Evolutionary conservation across 169 alveolate genomes (phyloP), one percentile per base, ranked within the genome.

Genomic region (Plasmodium sp.): DNA sequence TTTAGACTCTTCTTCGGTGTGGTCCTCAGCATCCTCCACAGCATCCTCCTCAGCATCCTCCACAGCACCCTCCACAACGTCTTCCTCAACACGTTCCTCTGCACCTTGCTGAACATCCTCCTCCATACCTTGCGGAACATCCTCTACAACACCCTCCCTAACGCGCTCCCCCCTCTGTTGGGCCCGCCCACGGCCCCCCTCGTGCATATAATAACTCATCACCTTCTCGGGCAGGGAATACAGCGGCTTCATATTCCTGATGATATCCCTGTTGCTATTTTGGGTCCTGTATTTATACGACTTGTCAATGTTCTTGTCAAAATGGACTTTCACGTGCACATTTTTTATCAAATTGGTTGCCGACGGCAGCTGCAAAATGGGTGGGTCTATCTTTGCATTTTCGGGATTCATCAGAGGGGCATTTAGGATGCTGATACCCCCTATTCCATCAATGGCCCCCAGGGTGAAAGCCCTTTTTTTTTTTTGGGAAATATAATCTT

Each of bases 381-480:
- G 93, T 3, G 93, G 93, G 27, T 75, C 88, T 18, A 86, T 58
- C 16, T 77, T 41, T 74, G 93, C 72, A 56, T 71, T 86, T 48
- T 75, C 72, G 3, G 93, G 93, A 56, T 86, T 86, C 45, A 86
- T 86, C 43, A 86, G 39, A 86, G 93, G 93, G 33, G 93, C 93
- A 12, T 86, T 86, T 77, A 86, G 33, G 14, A 86, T 51, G 34
- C 85, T 79, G 54, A 86, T 86, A 56, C 56, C 84, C 2, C 93
- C 93, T 75, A 86, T 86, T 9, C 93, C 93, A 77, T 86, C 85
- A 31, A 86, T 86, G 48, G 93, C 93, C 5, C 93, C 88, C 14
- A 86, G 81, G 31, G 93, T 86, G 67, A 51, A 86, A 34, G 93
- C 93, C 62, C 93, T 86, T 86, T 86, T 79, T 86, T 86, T 86